A percentile compares a stretch with the other conserved stretches of the same genome.
phyloP scores from a whole-genome alignment of 2,329 filamentous ascomycete species.

The Dothideomycetes sp. region DNA sequence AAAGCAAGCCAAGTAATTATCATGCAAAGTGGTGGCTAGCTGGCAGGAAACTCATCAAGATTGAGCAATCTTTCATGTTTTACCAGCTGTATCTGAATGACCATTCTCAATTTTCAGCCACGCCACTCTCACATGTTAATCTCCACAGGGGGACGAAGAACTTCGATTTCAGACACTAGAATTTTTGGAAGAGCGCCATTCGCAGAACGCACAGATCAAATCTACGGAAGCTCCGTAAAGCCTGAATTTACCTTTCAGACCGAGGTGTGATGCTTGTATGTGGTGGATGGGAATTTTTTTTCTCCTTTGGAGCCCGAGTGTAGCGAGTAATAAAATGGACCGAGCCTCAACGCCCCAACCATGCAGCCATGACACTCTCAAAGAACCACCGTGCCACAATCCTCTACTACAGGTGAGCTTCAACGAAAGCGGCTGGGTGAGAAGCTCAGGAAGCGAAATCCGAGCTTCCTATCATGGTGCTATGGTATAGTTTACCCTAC shows the following conservation, averaged over 20 bases:
- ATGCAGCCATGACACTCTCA: neutral
- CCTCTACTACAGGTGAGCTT: no score
- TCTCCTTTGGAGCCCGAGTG: no score
- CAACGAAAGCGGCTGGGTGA: conserved; percentile 1
- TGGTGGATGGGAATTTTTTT: no score
- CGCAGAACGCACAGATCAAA: neutral
- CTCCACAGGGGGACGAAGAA: conserved; percentile 5
- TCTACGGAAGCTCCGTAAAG: conserved; percentile 3
- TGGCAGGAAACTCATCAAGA: no score
- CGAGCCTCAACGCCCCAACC: neutral
- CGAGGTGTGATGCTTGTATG: no score
- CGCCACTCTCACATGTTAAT: neutral
- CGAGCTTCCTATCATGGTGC: no score
- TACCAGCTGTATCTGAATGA: no score
- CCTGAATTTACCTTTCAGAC: neutral
- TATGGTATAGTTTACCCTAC: no score
- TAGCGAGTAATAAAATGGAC: neutral
- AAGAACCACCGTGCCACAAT: conserved; percentile 1
- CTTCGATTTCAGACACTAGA: neutral
- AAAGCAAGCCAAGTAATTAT: no score
- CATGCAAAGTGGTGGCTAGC: no score
- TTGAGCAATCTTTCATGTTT: no score
- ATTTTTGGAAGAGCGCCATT: neutral
- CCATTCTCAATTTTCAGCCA: conserved; percentile 6
- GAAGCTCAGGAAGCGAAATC: no score